A percentile compares a stretch with the other conserved stretches of the same genome.
These are phyloP conservation scores for Telfairia occidentalis DNA, from an alignment of 331 rosid species.

Conservation along the genomic window DNA sequence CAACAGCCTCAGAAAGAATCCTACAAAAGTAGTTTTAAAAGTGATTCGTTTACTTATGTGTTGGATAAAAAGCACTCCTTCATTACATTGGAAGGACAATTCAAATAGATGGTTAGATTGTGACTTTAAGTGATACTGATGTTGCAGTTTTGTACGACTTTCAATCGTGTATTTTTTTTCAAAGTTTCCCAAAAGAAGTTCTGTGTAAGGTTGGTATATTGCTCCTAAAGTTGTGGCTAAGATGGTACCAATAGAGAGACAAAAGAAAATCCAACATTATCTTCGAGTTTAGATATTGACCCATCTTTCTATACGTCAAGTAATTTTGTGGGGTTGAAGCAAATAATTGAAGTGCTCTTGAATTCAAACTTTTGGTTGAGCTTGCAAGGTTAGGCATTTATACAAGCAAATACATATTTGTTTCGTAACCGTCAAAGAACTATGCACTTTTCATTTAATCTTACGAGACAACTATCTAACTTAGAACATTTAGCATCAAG, in stretches of 20 bases:
- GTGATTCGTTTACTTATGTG: constrained; percentile 22
- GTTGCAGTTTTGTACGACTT: neutral
- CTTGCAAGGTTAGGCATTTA: neutral
- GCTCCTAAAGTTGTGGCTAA: constrained; percentile 2
- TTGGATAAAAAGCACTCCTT: constrained; percentile 36
- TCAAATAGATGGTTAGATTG: constrained; percentile 25
- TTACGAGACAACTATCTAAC: neutral
- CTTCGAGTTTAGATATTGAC: neutral
- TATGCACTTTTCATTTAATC: neutral
- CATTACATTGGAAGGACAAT: constrained; percentile 31
- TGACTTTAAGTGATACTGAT: constrained; percentile 14
- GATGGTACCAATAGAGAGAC: neutral
- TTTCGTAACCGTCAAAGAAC: neutral
- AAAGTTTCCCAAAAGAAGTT: neutral
- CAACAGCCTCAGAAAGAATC: constrained; percentile 6
- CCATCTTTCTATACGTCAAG: neutral
- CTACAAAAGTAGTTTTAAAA: constrained; percentile 14
- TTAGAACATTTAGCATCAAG: neutral
- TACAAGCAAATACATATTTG: neutral
- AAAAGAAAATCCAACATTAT: neutral
- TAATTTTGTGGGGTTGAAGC: neutral
- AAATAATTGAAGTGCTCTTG: neutral
- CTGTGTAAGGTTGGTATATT: neutral
- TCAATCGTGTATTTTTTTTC: neutral
- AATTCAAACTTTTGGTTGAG: neutral